Conservation (phyloP, 176 grass and related monocot genomes). For the Cenchrus fungigraminus region DNA sequence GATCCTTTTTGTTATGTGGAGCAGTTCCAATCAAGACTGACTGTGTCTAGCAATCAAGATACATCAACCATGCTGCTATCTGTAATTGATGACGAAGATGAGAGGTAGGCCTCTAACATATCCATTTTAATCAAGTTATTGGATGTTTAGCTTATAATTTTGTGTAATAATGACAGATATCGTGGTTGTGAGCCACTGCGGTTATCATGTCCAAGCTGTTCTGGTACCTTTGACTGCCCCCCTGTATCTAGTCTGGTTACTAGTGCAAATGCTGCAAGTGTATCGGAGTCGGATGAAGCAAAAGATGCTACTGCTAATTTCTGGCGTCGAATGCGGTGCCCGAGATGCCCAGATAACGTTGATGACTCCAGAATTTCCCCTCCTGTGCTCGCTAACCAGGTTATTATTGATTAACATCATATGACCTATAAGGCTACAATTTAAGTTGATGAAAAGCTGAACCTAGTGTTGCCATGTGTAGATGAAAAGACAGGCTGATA, state of each 20-base stretch:
- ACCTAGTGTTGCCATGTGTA: constrained; percentile 43
- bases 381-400: constrained; percentile 85
- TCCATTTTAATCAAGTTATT: constrained; percentile 22
- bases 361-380: constrained; percentile 69
- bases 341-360: constrained; percentile 74
- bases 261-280: constrained; percentile 38
- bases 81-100: constrained; percentile 71
- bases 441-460: constrained; percentile 28
- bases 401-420: constrained; percentile 29
- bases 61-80: constrained; percentile 71
- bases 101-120: constrained; percentile 62
- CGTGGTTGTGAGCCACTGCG: constrained; percentile 78
- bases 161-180: constrained; percentile 69
- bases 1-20: constrained; percentile 37
- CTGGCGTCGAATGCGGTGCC: constrained; percentile 81
- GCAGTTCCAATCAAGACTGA: constrained; percentile 80
- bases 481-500: constrained; percentile 96
- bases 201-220: constrained; percentile 87
- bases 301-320: constrained; percentile 69
- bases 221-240: constrained; percentile 80
- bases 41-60: constrained; percentile 66
- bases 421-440: constrained; percentile 12
- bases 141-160: constrained; percentile 14
- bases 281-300: constrained; percentile 50
- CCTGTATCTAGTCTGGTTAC: constrained; percentile 80